Evolutionary conservation across 2,329 filamentous ascomycete genomes (phyloP), one percentile per base, ranked within the genome.

Genomic region (Geosmithia putterillii): DNA sequence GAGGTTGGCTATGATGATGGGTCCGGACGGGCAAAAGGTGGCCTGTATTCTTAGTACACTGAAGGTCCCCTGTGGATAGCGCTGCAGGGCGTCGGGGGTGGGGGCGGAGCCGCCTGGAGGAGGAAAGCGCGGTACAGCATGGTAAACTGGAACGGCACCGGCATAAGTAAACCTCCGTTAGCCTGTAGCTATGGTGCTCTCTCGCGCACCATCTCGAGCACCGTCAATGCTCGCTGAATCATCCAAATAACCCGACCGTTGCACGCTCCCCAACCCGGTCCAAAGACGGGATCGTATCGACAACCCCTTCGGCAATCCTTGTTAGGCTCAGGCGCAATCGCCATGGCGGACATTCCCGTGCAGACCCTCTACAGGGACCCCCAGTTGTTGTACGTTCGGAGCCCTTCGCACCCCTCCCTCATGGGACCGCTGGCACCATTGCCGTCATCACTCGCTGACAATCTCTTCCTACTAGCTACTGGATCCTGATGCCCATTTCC

Each of bases 341-440:
- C 38, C 42, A 96, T 96, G 90, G 83, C 84, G 55, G 81, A 92
- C 69, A 73, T 83, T 52, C 76, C 84, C 51, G 82, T 86, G 54
- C 92, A 98, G 73, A 92, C 88, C 71, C 95, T 98, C 77, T 85
- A 94, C 70, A 69, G 92, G 77, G 94, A 98, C 83, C 90, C 92
- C 58, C 89, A 95, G 67, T 74, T 98, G 51, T 95, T 98, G 92
- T 96, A 71, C 60, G 86, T 64, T 43, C 28, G 10, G 20, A 42
- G 41, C 25, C 36, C 42, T 25, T 34, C 37, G n/a, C n/a, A n/a
- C 17, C 40, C 15, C 38, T 10, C n/a, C 22, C 37, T 38, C 43
- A 15, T 22, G 28, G 32, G 17, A 20, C 34, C 42, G 40, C 21
- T 35, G 38, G 25, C 3, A 28, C 4, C 21, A 6, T 7, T 39